Conservation (phyloP, 2,329 filamentous ascomycete species). For the Didymella lethalis region DNA sequence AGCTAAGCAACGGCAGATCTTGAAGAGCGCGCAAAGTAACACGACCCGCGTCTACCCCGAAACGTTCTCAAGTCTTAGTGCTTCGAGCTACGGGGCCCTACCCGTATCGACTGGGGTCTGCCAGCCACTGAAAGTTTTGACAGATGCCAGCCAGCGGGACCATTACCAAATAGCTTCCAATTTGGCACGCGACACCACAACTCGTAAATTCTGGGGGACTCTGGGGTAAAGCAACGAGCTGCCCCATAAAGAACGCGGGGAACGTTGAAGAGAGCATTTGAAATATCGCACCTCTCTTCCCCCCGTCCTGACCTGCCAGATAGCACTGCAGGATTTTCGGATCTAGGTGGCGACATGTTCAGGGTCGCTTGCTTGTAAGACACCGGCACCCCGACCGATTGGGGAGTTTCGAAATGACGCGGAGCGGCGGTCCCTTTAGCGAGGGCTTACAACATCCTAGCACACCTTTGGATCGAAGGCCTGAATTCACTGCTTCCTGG, state of each 20-base stretch:
- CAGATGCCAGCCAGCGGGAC: not conserved
- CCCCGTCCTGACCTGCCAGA: no score
- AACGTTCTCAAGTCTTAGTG: not conserved
- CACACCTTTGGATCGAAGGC: not conserved
- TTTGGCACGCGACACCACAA: not conserved
- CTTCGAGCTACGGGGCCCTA: not conserved
- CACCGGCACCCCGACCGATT: constrained; percentile 1
- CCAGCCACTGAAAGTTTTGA: constrained; percentile 2
- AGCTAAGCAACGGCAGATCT: constrained; percentile 6
- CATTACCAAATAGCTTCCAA: constrained; percentile 9
- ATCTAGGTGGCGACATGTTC: not conserved
- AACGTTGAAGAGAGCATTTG: not conserved
- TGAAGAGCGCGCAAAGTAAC: not conserved
- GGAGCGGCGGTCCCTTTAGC: constrained; percentile 1
- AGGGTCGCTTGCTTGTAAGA: not conserved
- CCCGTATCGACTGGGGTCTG: not conserved
- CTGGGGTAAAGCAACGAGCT: constrained; percentile 3
- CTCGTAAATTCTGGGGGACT: not conserved
- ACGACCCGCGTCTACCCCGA: not conserved
- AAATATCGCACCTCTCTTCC: not conserved
- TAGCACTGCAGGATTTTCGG: not conserved
- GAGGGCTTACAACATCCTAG: not conserved
- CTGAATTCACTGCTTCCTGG: not conserved
- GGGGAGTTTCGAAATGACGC: constrained; percentile 4
- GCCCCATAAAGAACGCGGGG: not conserved